These are phyloP conservation scores for Physcia stellaris DNA, from an alignment of 495 filamentous ascomycete genomes.

Conservation along the genomic window DNA sequence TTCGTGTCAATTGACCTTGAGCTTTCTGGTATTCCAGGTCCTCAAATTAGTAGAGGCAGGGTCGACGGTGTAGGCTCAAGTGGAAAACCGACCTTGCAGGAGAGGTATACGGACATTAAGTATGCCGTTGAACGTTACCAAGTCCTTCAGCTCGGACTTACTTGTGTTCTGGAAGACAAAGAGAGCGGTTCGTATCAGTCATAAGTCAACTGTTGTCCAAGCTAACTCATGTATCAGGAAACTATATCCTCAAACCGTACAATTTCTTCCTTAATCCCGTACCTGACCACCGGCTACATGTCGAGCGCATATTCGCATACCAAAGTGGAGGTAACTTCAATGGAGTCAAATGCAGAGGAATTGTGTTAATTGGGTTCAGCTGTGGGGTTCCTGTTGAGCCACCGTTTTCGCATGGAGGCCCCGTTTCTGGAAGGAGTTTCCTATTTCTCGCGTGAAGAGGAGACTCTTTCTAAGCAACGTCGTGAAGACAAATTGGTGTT, in stretches of 20 bases:
- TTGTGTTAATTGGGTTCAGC: slow-evolving; percentile 23
- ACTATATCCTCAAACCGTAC: slow-evolving; percentile 51
- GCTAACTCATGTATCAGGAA: slow-evolving; percentile 21
- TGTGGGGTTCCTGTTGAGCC: slow-evolving; percentile 45
- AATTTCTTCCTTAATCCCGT: slow-evolving; percentile 53
- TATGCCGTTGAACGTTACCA: slow-evolving; percentile 55
- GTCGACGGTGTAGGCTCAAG: slow-evolving; percentile 5
- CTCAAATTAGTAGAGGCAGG: slow-evolving; percentile 13
- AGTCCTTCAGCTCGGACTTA: slow-evolving; percentile 66
- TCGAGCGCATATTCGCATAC: slow-evolving; percentile 41
- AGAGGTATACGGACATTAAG: slow-evolving; percentile 53
- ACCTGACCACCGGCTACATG: slow-evolving; percentile 30
- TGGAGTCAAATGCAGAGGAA: not conserved
- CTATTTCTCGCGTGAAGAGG: slow-evolving; percentile 59
- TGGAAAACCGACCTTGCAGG: slow-evolving; percentile 35
- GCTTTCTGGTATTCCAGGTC: slow-evolving; percentile 50
- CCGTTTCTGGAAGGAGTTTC: slow-evolving; percentile 46
- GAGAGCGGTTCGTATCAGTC: slow-evolving; percentile 23
- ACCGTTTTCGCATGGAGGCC: slow-evolving; percentile 48
- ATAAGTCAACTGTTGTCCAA: slow-evolving; percentile 5
- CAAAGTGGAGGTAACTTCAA: slow-evolving; percentile 32
- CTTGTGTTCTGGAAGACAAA: slow-evolving; percentile 42
- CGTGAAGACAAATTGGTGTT: slow-evolving; percentile 24
- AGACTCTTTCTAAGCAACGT: slow-evolving; percentile 26
- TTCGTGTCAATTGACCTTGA: slow-evolving; percentile 70